These are phyloP conservation scores for Alternaria sp. DNA, from an alignment of 2,329 filamentous ascomycete species.

Conservation along the genomic window DNA sequence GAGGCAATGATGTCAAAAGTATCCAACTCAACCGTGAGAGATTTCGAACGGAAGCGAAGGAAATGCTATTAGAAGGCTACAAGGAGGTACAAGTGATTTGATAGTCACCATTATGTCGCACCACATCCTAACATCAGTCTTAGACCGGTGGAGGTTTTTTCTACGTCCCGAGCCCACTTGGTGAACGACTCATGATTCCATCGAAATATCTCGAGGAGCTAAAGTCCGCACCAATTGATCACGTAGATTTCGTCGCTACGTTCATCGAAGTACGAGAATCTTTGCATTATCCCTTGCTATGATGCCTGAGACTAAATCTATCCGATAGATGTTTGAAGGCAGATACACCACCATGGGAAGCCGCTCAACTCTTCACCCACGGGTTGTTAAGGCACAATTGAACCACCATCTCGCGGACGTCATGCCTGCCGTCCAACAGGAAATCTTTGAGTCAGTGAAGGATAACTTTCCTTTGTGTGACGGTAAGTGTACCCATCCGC, in stretches of 20 bases:
- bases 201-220: constrained; percentile 1
- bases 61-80: constrained; percentile 4
- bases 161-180: neutral
- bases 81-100: neutral
- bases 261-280: neutral
- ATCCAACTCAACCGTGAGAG: neutral
- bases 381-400: neutral
- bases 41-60: neutral
- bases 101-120: neutral
- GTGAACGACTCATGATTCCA: constrained; percentile 4
- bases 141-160: neutral
- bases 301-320: neutral
- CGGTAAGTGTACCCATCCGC: neutral
- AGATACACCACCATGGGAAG: constrained; percentile 2
- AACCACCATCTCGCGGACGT: neutral
- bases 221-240: neutral
- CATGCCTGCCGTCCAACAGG: neutral
- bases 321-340: constrained; percentile 4
- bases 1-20: constrained; percentile 1
- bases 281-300: neutral
- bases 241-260: neutral
- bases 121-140: neutral
- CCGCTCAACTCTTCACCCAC: constrained; percentile 1
- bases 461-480: neutral
- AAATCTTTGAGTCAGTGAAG: neutral